phyloP scores from a whole-genome alignment of 2,329 filamentous ascomycete species.

The Tolypocladium inflatum region DNA sequence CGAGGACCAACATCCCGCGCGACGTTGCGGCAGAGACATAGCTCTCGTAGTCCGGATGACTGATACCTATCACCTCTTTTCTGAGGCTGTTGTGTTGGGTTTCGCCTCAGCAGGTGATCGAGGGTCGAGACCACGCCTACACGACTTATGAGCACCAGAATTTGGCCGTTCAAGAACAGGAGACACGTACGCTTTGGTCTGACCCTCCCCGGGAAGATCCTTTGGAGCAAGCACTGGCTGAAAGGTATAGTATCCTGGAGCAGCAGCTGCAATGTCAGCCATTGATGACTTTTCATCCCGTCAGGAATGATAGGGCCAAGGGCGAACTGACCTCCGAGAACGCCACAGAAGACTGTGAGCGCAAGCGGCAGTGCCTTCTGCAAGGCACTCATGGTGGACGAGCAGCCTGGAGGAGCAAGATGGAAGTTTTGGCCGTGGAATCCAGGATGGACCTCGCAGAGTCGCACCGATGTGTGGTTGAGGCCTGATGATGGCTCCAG shows the following conservation, averaged over 20 bases:
- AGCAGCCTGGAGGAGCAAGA: neutral
- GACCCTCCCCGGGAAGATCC: slow-evolving; percentile 6
- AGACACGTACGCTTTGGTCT: neutral
- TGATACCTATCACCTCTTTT: neutral
- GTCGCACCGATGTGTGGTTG: neutral
- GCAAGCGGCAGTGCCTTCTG: slow-evolving; percentile 24
- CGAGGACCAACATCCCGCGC: neutral
- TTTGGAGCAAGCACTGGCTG: slow-evolving; percentile 20
- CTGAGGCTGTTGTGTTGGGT: neutral
- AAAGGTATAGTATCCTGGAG: slow-evolving; percentile 26
- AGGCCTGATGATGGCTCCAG: neutral
- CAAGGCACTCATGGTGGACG: slow-evolving; percentile 21
- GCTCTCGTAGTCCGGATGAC: neutral
- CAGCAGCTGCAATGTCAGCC: neutral
- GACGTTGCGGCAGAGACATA: neutral
- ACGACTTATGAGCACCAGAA: neutral
- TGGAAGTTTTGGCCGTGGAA: neutral
- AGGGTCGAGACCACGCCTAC: neutral
- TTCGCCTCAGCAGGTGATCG: neutral
- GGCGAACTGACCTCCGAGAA: slow-evolving; percentile 22
- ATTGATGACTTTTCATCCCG: neutral
- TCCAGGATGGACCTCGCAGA: neutral
- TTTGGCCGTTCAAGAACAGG: neutral
- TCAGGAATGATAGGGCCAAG: neutral
- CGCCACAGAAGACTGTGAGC: slow-evolving; percentile 25